Evolutionary conservation across 305 asterid species (phyloP), one percentile per base, ranked within the genome.

Genomic region (Fraxinus albicans): DNA sequence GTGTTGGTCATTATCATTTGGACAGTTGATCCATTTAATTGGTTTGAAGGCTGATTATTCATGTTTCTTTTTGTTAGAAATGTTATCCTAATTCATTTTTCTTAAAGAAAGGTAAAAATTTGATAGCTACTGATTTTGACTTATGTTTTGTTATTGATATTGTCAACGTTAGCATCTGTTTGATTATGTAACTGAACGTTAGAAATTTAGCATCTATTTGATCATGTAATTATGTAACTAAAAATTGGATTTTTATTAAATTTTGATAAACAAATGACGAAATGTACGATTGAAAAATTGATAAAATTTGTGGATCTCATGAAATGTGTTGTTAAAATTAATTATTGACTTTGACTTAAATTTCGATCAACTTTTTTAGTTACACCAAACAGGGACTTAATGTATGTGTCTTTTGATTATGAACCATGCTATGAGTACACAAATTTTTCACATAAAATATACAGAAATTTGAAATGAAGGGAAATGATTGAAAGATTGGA

Each of bases 1-100:
- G 76, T 76, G 79, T 76, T 50, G 36, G 78, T 84, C 86, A 74
- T 79, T 84, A 31, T 84, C 81, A 76, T 34, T 75, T 60, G 58
- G 79, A 65, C 47, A 47, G 27, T 42, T 42, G 19, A 42, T 42
- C 8, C 33, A 21, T 65, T 23, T 65, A 65, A 65, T 65, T 65
- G 33, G 73, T 65, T 65, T 65, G n/a, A 9, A 27, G 69, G 27
- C 69, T 19, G 29, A 6, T 19, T 19, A 19, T 19, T 58, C 12
- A 19, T 40, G 6, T 23, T 76, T 3, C 53, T 42, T 76, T 21
- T 76, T 5, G 25, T 75, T 19, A 4, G 15, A 19, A 40, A 76
- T 10, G 12, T 58, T 19, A 58, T 53, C 65, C 65, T 53, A 53
- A 53, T 47, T 47, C 58, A 47, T 47, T 47, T 47, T 47, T 47